A percentile compares a stretch with the other conserved stretches of the same genome.
Evolutionary conservation across 2,329 filamentous ascomycete species (phyloP).

Genomic region (Ceratocystis variospora): DNA sequence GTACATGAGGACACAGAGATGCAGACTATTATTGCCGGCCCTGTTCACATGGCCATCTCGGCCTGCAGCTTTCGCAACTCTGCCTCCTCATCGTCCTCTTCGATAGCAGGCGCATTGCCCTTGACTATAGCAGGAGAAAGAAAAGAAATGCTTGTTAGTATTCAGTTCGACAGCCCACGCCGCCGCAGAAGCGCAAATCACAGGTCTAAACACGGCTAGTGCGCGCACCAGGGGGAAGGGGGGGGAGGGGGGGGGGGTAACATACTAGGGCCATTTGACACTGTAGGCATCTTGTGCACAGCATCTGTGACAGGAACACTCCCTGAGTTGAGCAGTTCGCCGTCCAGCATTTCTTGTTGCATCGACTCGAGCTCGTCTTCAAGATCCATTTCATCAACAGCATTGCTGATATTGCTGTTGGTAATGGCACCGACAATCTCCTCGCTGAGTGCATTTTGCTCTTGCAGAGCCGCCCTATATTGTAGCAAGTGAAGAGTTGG

Average conservation of each 20-base stretch:
- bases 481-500: background rate
- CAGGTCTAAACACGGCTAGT: too few relatives aligned
- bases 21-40: background rate
- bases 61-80: slow-evolving; percentile 86
- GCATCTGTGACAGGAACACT: slow-evolving; percentile 68
- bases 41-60: slow-evolving; percentile 84
- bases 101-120: slow-evolving; percentile 35
- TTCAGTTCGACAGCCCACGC: background rate
- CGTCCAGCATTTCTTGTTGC: slow-evolving; percentile 85
- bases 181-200: background rate
- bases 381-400: slow-evolving; percentile 72
- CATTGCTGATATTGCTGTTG: slow-evolving; percentile 49
- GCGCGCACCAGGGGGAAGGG: background rate
- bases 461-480: slow-evolving; percentile 69
- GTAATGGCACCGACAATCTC: slow-evolving; percentile 84
- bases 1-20: background rate
- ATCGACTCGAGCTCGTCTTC: slow-evolving; percentile 73
- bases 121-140: slow-evolving; percentile 29
- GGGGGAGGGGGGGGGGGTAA: slow-evolving; percentile 21
- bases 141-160: background rate
- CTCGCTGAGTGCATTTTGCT: slow-evolving; percentile 85
- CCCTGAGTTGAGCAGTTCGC: slow-evolving; percentile 84
- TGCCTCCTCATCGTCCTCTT: slow-evolving; percentile 91
- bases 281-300: slow-evolving; percentile 62
- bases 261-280: slow-evolving; percentile 63